These are phyloP conservation scores for Aspergillus sparsus DNA, from an alignment of 495 filamentous ascomycete genomes.

Conservation along the genomic window DNA sequence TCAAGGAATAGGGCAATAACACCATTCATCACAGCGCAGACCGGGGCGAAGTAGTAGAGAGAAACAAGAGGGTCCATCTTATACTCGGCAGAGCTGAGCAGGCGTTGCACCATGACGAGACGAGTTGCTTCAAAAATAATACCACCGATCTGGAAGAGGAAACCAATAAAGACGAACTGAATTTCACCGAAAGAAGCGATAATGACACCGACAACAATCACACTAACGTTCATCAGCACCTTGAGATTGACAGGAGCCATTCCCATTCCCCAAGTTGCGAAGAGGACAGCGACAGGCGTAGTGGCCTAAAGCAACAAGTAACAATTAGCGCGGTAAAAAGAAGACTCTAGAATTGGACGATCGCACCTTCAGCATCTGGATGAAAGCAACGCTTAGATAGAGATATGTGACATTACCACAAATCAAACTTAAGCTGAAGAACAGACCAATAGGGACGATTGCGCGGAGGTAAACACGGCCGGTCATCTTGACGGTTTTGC, in stretches of 20 bases:
- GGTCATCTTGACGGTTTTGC: constrained; percentile 92
- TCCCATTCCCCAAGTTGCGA: constrained; percentile 81
- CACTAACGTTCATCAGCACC: constrained; percentile 79
- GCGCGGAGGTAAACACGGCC: constrained; percentile 85
- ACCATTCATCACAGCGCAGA: constrained; percentile 89
- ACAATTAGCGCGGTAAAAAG: neutral
- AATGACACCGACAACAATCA: constrained; percentile 87
- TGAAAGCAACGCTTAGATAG: constrained; percentile 90
- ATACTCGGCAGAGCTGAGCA: constrained; percentile 86
- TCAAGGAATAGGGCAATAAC: constrained; percentile 78
- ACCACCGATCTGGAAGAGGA: constrained; percentile 82
- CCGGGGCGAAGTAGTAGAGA: constrained; percentile 93
- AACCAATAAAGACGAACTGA: constrained; percentile 82
- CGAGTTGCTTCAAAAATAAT: constrained; percentile 89
- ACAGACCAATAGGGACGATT: constrained; percentile 89
- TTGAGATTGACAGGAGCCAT: constrained; percentile 75
- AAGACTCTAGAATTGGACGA: neutral
- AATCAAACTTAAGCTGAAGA: constrained; percentile 93
- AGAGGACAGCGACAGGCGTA: constrained; percentile 83
- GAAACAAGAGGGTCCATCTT: constrained; percentile 98
- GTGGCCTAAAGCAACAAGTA: constrained; percentile 61
- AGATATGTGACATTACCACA: constrained; percentile 92
- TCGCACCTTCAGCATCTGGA: constrained; percentile 93
- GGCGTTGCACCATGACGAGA: constrained; percentile 85
- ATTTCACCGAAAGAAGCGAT: constrained; percentile 93